Conservation (phyloP, 148 eudicot genomes). For the Silene conica region DNA sequence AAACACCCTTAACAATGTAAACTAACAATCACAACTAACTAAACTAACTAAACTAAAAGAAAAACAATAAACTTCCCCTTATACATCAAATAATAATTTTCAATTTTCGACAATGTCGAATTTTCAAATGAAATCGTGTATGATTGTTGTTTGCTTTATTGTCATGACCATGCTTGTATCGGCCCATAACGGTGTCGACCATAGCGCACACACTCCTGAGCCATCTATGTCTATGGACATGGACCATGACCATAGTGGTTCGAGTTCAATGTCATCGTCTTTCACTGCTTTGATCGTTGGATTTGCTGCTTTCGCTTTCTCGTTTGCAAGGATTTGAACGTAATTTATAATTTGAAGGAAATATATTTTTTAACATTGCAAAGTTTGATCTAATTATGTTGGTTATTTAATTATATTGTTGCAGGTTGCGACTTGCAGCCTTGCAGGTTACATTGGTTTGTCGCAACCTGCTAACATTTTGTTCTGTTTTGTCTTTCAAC, state of each 20-base stretch:
- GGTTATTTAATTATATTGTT: too few relatives aligned
- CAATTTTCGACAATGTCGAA: constrained; percentile 10
- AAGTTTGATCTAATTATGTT: background rate
- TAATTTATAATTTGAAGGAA: background rate
- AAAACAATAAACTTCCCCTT: too few relatives aligned
- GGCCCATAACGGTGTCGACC: constrained; percentile 15
- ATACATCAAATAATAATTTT: background rate
- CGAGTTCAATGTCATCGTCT: constrained; percentile 7
- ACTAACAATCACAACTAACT: background rate
- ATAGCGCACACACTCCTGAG: background rate
- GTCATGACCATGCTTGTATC: constrained; percentile 12
- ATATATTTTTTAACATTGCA: background rate
- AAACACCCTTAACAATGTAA: background rate
- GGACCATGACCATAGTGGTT: background rate
- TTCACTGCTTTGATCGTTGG: constrained; percentile 18
- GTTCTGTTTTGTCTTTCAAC: too few relatives aligned
- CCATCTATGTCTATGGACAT: background rate
- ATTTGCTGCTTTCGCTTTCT: constrained; percentile 13
- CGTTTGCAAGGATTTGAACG: constrained; percentile 19
- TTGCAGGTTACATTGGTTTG: too few relatives aligned
- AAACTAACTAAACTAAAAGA: too few relatives aligned
- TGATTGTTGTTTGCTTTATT: constrained; percentile 7
- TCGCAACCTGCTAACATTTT: too few relatives aligned
- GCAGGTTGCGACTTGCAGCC: too few relatives aligned
- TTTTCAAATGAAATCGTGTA: background rate